Base-by-base conservation (phyloP, 257 asterid species). In the Nicotiana obtusifolia region DNA sequence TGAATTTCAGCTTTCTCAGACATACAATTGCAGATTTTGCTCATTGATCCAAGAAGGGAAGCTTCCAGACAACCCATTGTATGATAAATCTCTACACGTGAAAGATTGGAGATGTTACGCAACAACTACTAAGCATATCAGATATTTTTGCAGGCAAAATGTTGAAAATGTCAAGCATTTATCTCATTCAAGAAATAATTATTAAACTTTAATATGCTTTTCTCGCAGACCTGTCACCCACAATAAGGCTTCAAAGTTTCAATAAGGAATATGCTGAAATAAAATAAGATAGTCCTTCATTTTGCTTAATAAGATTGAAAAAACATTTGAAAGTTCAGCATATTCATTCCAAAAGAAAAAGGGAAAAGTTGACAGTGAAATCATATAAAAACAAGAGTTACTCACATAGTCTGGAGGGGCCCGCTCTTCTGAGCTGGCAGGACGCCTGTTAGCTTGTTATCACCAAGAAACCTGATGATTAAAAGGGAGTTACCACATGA, bases 391-490 rank as follows among this genome's bases (percentile, higher is more conserved):
- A 52, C 35, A 69, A 7, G 81, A 47, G 53, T 49, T 26, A 65
- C 93, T 88, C 81, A 94, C 98, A 94, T 86, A 81, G 57, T 88
- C 77, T 57, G 87, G 79, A 94, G 96, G 71, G 44, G 14, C 49
- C 82, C 20, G 82, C 69, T 84, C 90, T 87, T 92, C 75, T 54
- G 89, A 76, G 84, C 35, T 56, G 97, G 96, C 75, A 94, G 84
- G 47, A 83, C 59, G 24, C 96, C 97, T 64, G 90, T 88, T 77
- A 94, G 77, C 84, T 78, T 86, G 90, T 94, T 94, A 83, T 84
- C 90, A 73, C 98, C 98, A 7, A 94, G 98, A 89, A 90, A 94
- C 87, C 98, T 94, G 91, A 86, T 80, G 81, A 76, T 78, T 47
- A 57, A 49, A 64, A 28, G 84, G 26, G 24, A 47, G 14, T 24